Base-by-base conservation (phyloP, 176 grass and related monocot genomes). In the Musa beccarii region DNA sequence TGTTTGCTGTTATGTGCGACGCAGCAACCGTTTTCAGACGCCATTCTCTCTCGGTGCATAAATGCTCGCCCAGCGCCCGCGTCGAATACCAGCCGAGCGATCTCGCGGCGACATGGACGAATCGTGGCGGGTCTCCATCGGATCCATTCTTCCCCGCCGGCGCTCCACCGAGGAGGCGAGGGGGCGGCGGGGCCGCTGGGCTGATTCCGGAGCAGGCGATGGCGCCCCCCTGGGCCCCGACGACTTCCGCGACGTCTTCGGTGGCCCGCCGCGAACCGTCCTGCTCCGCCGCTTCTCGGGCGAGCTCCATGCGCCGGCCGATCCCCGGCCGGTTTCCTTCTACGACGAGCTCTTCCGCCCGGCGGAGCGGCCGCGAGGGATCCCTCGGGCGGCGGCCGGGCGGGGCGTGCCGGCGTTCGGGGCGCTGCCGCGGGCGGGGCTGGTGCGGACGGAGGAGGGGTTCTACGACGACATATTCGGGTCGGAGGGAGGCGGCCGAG, bases 381-480 rank as follows among this genome's bases (percentile, higher is more conserved):
- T 74, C 12, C 53, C 72, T 22, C 52, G 52, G 11, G 51, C 51
- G 22, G 20, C 17, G 1, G 52, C 17, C 2, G 72, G 72, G 22
- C 52, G 72, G 23, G 53, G 22, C 19, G 10, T 55, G 51, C 52
- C 22, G 11, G 23, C n/a, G 52, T 56, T 56, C 52, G 22, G 51
- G 12, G 9, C 64, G 77, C 11, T 68, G 34, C 63, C 11, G 52
- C 19, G 71, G 80, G 12, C 51, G 63, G 66, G 53, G 64, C 25
- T 59, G 64, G 21, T 56, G 80, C 50, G 75, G 81, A 98, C 82
- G 15, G 90, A 93, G 80, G 80, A 85, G 50, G 94, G 90, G 1
- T 91, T 98, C 78, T 98, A 87, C 11, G 84, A 89, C 53, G 94
- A 98, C 76, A 93, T 98, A 84, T 98, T 91, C 75, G 82, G 94